Evolutionary conservation across 306 rosid genomes (phyloP).

Genomic region (Prunus campanulata): DNA sequence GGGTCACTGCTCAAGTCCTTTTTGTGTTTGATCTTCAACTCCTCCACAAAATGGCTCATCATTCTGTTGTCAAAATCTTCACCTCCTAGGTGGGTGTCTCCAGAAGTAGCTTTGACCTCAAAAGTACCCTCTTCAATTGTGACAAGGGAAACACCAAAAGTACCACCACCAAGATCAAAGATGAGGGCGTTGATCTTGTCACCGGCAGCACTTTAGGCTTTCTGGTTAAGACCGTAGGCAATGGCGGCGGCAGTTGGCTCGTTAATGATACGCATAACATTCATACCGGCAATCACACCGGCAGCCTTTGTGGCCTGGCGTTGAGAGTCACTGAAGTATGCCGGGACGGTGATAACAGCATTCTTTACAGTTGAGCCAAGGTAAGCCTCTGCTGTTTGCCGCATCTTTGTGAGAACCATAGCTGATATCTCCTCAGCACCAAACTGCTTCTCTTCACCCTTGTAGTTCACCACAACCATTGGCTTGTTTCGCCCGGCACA

Average conservation of each 20-base stretch:
- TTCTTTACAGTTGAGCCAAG: constrained; percentile 25
- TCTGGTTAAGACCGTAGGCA: constrained; percentile 43
- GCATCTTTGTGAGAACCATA: constrained; percentile 38
- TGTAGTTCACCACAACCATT: constrained; percentile 31
- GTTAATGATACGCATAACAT: constrained; percentile 41
- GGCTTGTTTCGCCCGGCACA: constrained; percentile 34
- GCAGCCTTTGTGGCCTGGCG: constrained; percentile 40
- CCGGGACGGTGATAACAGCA: constrained; percentile 42
- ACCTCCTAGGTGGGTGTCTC: constrained; percentile 37
- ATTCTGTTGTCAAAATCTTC: constrained; percentile 38
- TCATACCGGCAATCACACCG: constrained; percentile 30
- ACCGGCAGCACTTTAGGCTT: constrained; percentile 11
- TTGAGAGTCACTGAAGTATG: constrained; percentile 34
- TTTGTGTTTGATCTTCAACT: constrained; percentile 37
- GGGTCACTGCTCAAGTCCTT: constrained; percentile 34
- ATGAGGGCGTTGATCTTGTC: constrained; percentile 32
- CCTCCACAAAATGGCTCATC: constrained; percentile 32
- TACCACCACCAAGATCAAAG: constrained; percentile 41
- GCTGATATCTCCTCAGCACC: constrained; percentile 38
- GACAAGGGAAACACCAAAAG: constrained; percentile 38
- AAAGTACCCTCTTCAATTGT: constrained; percentile 31
- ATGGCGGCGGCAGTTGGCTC: constrained; percentile 40
- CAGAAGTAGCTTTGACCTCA: constrained; percentile 39
- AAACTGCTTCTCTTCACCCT: constrained; percentile 35
- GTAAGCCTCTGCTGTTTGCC: constrained; percentile 34